Evolutionary conservation across 352 stramenopile species (phyloP).

Genomic region (Phytophthora europaea): DNA sequence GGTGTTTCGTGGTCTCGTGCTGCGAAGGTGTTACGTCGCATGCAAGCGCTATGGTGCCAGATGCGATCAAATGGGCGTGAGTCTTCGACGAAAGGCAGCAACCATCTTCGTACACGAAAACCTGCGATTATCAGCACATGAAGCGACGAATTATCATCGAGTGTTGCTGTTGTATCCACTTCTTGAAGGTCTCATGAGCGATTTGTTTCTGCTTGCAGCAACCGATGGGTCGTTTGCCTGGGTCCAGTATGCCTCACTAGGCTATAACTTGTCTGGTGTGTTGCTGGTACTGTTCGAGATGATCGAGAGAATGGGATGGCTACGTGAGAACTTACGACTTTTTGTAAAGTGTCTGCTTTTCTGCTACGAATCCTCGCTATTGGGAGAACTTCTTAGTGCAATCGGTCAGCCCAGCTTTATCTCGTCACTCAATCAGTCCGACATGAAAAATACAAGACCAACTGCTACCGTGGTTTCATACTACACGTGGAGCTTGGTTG

Average conservation of each 20-base stretch:
- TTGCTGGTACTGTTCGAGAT: conserved; percentile 30
- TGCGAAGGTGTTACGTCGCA: conserved; percentile 3
- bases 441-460: conserved; percentile 1
- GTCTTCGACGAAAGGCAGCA: conserved; percentile 3
- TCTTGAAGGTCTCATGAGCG: conserved; percentile 27
- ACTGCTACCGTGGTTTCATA: conserved; percentile 1
- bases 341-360: conserved; percentile 19
- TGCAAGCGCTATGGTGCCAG: conserved; percentile 12
- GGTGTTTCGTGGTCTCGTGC: conserved; percentile 2
- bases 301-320: conserved; percentile 19
- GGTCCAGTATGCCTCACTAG: conserved; percentile 30
- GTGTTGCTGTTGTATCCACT: conserved; percentile 20
- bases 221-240: conserved; percentile 16
- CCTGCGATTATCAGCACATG: conserved; percentile 7
- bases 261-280: conserved; percentile 29
- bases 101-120: conserved; percentile 14
- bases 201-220: conserved; percentile 24
- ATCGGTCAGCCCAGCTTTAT: conserved; percentile 6
- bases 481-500: conserved; percentile 13
- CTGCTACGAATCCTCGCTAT: conserved; percentile 17
- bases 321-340: not conserved
- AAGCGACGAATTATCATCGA: conserved; percentile 22
- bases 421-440: conserved; percentile 11
- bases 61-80: not conserved
- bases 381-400: conserved; percentile 22